Base-by-base conservation (phyloP, 2,329 filamentous ascomycete genomes). In the Cercospora janseana region DNA sequence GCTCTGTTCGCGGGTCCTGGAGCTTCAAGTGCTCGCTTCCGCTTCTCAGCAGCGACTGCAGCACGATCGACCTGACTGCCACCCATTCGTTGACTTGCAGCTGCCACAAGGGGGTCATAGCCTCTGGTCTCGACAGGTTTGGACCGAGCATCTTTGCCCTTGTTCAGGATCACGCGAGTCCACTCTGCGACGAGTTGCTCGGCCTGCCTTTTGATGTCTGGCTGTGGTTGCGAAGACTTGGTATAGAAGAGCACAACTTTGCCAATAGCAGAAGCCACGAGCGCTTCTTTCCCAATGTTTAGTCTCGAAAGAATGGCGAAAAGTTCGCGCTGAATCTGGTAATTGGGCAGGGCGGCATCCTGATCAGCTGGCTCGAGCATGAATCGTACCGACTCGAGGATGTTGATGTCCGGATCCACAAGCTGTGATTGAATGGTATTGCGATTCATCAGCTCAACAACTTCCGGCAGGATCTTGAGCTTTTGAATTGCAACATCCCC, bases 171-270 rank as follows among this genome's bases (percentile, higher is more conserved):
- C 3, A 92, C 91, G 31, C 93, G 80, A 58, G 90, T 95, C 93
- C 93, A 98, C 67, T 97, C 92, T 49, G 88, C 88, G 49, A 96
- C 78, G n/a, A 97, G 77, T 41, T 87, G 83, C 74, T 97, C 91
- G 0, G 93, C 93, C 73, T 91, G 88, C 60, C 92, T 85, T 76
- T 96, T 96, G 76, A 98, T 96, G 54, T 79, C 80, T 4, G 85
- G 76, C 71, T 97, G 88, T 1, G 91, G 87, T 59, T 88, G 86
- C 74, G 91, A 94, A 75, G 88, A 95, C 72, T 91, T 91, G 43
- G 91, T 96, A 73, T 98, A 98, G 74, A 96, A 98, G 56, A 95
- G 81, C 45, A 96, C 86, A 40, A 98, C 89, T 69, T 96, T 96
- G 66, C 93, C 93, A 58, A 98, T 93, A 15, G 92, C 91, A 62